Evolutionary conservation across 371 early-diverging fungal genomes (phyloP), one percentile per base, ranked within the genome.

Genomic region (Circinella minor): DNA sequence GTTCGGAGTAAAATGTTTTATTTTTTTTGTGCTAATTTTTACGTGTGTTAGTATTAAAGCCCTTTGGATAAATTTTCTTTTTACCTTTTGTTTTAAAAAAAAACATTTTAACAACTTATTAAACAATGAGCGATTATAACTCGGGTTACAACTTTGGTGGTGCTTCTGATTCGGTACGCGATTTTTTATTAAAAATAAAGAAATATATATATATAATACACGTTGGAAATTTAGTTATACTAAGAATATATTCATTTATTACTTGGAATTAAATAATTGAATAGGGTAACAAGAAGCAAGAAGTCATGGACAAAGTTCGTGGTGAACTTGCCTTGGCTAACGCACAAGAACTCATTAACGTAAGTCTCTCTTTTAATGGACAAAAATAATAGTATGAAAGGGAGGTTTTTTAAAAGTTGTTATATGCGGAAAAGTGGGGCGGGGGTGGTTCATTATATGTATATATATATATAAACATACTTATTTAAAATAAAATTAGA

Each of bases 291-390:
- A 90, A 88, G 84, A 92, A 92, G 86, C 91, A 93, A 74, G 87
- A 93, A 78, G 90, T 94, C 48, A 95, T 91, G 91, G 90, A 95
- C 69, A 92, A 93, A 83, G 90, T 95, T 69, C 87, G 89, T 76
- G 82, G 86, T 71, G 93, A 94, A 78, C 84, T 95, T 66, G 95
- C 95, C 46, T 81, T 95, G 71, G 92, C 94, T 69, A 94, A 94
- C 77, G 93, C 93, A 46, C 94, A 95, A 82, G 95, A 95, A 76
- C 87, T 96, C 57, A 89, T 94, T 68, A 92, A 87, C 77, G 90
- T 90, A 87, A 77, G 87, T 43, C 6, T 43, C 11, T 43, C 43
- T 27, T 59, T 10, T 18, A 43, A 17, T 13, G 34, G 17, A 27
- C 59, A 36, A 57, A 46, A 10, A 61, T 6, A 71, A 43, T 54